Conservation (phyloP, 192 early-diverging fungal species). For the Podila minutissima region DNA sequence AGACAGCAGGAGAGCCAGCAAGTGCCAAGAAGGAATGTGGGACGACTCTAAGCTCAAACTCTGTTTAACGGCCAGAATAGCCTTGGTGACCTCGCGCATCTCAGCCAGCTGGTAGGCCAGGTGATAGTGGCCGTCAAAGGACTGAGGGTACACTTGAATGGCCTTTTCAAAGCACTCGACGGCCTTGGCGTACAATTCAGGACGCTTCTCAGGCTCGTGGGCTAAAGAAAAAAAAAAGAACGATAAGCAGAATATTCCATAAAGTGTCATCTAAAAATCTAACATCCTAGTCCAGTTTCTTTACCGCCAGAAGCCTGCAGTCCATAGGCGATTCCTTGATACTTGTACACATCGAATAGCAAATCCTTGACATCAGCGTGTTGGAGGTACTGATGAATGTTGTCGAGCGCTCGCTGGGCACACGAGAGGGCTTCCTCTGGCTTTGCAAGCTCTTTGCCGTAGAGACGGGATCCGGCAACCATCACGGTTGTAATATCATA, state of each 20-base stretch:
- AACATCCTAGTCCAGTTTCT: too few relatives aligned
- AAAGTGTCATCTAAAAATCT: too few relatives aligned
- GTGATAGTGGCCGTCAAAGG: conserved; percentile 70
- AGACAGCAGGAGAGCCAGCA: conserved; percentile 70
- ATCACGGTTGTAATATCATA: conserved; percentile 25
- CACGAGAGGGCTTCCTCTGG: conserved; percentile 12
- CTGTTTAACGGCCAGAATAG: conserved; percentile 60
- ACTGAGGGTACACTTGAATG: conserved; percentile 55
- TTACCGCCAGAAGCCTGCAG: conserved; percentile 11
- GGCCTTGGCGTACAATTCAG: conserved; percentile 66
- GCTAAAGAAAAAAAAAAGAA: conserved; percentile 29
- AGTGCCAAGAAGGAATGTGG: conserved; percentile 75
- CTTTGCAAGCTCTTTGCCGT: conserved; percentile 12
- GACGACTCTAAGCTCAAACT: conserved; percentile 59
- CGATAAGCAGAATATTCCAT: neutral
- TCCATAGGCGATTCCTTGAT: conserved; percentile 10
- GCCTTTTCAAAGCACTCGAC: conserved; percentile 62
- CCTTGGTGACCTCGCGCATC: conserved; percentile 66
- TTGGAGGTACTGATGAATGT: conserved; percentile 19
- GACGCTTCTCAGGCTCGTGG: conserved; percentile 67
- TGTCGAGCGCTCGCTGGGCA: conserved; percentile 7
- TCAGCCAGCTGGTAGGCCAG: conserved; percentile 73
- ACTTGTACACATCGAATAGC: conserved; percentile 9
- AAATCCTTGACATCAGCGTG: conserved; percentile 10
- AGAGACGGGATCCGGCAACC: conserved; percentile 20